Evolutionary conservation across 1,139 yeast species (phyloP), one percentile per base, ranked within the genome.

Genomic region (Yamadazyma siamensis): DNA sequence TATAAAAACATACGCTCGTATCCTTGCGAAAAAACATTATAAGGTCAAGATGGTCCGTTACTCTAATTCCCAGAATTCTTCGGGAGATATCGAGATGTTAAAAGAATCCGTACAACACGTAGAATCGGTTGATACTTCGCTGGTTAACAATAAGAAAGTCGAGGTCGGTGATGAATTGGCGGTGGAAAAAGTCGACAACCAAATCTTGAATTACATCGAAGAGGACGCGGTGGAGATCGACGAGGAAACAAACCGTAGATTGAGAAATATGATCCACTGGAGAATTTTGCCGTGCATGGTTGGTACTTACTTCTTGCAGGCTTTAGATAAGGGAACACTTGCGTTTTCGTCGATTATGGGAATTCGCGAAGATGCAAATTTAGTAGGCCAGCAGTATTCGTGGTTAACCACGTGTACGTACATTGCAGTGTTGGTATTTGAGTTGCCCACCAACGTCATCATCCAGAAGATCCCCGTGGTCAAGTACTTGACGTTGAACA

Each of bases 321-420:
- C 62, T 39, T 47, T 70, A 30, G 76, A 70, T 41, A 70, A 70
- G 42, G 57, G 65, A n/a, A 50, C 67, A 6, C 47, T 68, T 26
- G 59, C 66, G 35, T 70, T 67, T 46, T 63, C 76, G 2, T 71
- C 75, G 1, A 72, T 71, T 7, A 70, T 71, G 75, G 77, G 77
- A 1, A 63, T 72, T 33, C 60, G 59, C 41, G 48, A 52, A n/a
- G 42, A 52, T 34, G 39, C 49, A 39, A 36, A 38, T 38, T 33
- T 50, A 21, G 45, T 42, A 4, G 61, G 63, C 3, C 57, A 64
- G 32, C 56, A 67, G 35, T 68, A 60, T 40, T 57, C 68, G 21
- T 56, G 69, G 45, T 50, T 65, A 27, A 64, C 69, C 12, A 64
- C 74, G 3, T 61, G 64, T 27, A 58, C 66, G 33, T 66, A 61